Evolutionary conservation across 345 rosid species (phyloP).

Genomic region (Linum lewisii): DNA sequence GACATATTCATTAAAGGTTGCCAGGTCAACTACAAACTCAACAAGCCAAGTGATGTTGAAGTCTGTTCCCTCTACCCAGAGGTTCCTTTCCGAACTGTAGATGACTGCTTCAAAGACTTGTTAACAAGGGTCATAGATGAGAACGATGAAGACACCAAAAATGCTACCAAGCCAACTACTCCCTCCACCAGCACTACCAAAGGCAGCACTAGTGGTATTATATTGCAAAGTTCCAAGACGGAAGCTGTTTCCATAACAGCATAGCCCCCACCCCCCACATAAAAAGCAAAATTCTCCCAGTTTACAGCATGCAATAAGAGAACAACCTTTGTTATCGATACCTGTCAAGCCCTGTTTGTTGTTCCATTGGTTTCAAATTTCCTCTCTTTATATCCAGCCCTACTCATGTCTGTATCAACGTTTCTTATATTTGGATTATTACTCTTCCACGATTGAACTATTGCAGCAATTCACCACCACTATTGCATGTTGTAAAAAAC

Average conservation of each 20-base stretch:
- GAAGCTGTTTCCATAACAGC: constrained; percentile 10
- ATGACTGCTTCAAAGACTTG: constrained; percentile 27
- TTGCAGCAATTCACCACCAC: too few species aligned
- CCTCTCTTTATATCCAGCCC: too few species aligned
- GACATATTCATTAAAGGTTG: constrained; percentile 30
- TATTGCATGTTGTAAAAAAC: too few species aligned
- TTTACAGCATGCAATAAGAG: too few species aligned
- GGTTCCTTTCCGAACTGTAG: constrained; percentile 5
- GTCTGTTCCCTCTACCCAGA: constrained; percentile 21
- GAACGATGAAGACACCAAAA: background rate
- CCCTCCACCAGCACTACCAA: constrained; percentile 1
- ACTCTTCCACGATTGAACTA: too few species aligned
- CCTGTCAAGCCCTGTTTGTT: too few species aligned
- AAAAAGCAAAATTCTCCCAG: too few species aligned
- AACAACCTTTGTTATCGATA: too few species aligned
- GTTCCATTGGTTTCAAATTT: too few species aligned
- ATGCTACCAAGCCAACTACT: background rate
- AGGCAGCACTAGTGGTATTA: constrained; percentile 1
- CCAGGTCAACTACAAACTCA: constrained; percentile 22
- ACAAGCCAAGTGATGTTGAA: constrained; percentile 18
- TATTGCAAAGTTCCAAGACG: background rate
- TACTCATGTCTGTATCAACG: background rate
- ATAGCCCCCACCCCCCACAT: background rate
- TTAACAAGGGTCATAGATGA: background rate
- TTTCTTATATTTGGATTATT: background rate